Percentiles rank a stretch among this genome's conserved stretches.
Evolutionary conservation across 2,329 filamentous ascomycete species (phyloP).

Genomic region (Fusarium keratoplasticum): DNA sequence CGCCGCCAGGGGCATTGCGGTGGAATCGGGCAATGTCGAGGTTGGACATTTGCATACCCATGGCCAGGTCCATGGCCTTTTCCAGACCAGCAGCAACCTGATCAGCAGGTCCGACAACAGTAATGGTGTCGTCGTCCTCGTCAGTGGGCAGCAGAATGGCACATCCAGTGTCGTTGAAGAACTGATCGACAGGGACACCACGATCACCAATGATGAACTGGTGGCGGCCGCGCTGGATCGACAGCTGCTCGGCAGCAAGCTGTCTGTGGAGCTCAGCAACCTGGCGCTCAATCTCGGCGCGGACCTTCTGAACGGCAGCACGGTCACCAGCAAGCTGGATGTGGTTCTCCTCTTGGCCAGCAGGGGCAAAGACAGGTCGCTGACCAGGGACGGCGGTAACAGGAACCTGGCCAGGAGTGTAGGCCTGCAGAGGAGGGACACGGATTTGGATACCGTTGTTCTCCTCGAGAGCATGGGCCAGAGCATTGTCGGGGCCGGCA

Average conservation of each 20-base stretch:
- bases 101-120: slow-evolving; percentile 83
- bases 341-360: slow-evolving; percentile 74
- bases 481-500: slow-evolving; percentile 79
- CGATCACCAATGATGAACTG: slow-evolving; percentile 94
- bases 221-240: slow-evolving; percentile 87
- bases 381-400: slow-evolving; percentile 71
- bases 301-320: slow-evolving; percentile 80
- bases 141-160: slow-evolving; percentile 83
- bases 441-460: slow-evolving; percentile 82
- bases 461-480: slow-evolving; percentile 78
- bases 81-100: slow-evolving; percentile 81
- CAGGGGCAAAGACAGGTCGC: slow-evolving; percentile 76
- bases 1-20: slow-evolving; percentile 76
- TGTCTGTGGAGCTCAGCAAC: slow-evolving; percentile 81
- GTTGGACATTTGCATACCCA: slow-evolving; percentile 85
- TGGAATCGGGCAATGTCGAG: slow-evolving; percentile 87
- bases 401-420: slow-evolving; percentile 76
- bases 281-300: slow-evolving; percentile 82
- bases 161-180: slow-evolving; percentile 91
- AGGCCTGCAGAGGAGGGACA: slow-evolving; percentile 84
- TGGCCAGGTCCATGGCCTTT: slow-evolving; percentile 88
- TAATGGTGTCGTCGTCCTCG: slow-evolving; percentile 84
- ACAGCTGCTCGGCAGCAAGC: slow-evolving; percentile 80
- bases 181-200: slow-evolving; percentile 83
- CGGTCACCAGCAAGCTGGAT: slow-evolving; percentile 92